Evolutionary conservation across 805 yeast species (phyloP).

Genomic region (Cyberlindnera suaveolens): DNA sequence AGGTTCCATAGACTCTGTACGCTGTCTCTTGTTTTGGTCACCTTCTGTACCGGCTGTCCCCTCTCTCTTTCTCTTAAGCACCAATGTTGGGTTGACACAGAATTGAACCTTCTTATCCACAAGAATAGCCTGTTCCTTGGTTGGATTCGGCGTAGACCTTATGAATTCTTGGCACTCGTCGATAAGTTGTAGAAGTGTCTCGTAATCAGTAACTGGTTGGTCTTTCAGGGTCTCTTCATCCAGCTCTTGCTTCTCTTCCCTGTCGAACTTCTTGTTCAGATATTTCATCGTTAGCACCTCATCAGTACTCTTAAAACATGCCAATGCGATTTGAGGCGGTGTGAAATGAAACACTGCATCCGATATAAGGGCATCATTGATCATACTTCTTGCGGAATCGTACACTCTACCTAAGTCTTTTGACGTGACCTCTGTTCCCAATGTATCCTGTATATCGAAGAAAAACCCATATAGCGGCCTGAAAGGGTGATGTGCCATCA

Average conservation of each 20-base stretch:
- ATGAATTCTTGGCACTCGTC: conserved; percentile 42
- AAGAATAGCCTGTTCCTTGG: conserved; percentile 53
- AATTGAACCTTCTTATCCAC: conserved; percentile 62
- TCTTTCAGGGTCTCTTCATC: conserved; percentile 10
- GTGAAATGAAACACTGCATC: conserved; percentile 76
- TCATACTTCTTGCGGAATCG: conserved; percentile 60
- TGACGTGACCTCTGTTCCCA: conserved; percentile 36
- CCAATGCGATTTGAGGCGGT: conserved; percentile 94
- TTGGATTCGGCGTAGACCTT: conserved; percentile 36
- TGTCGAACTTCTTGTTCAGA: conserved; percentile 51
- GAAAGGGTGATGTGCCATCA: conserved; percentile 83
- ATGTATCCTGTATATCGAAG: conserved; percentile 71
- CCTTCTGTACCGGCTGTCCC: conserved; percentile 15
- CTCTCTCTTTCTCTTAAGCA: conserved; percentile 40
- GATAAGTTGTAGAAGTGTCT: conserved; percentile 40
- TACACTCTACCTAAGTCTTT: conserved; percentile 61
- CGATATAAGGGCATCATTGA: conserved; percentile 64
- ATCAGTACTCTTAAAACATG: conserved; percentile 69
- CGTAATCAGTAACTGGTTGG: conserved; percentile 23
- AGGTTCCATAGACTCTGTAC: conserved; percentile 3
- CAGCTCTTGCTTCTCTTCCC: conserved; percentile 10
- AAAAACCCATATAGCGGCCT: conserved; percentile 92
- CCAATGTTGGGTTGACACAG: conserved; percentile 51
- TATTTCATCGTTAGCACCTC: conserved; percentile 60
- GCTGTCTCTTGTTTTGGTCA: conserved; percentile 23